Evolutionary conservation across 345 rosid genomes (phyloP).

Genomic region (Xanthoceras sorbifolium): DNA sequence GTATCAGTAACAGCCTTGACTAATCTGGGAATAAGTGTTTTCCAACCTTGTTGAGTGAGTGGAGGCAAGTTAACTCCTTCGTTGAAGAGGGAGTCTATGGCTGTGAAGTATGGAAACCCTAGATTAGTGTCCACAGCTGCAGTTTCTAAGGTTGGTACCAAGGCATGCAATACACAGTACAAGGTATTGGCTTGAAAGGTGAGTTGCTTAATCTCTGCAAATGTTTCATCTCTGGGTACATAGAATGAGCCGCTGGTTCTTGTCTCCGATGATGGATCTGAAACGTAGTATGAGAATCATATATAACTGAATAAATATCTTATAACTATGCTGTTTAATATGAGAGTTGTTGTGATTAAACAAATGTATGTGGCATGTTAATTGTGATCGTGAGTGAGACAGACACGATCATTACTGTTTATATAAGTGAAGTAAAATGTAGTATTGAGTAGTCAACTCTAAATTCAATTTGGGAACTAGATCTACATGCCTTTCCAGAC

Average conservation of each 20-base stretch:
- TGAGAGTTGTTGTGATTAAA: too few relatives aligned
- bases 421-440: too few relatives aligned
- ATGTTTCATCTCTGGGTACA: constrained; percentile 80
- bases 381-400: too few relatives aligned
- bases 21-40: constrained; percentile 53
- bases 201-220: constrained; percentile 50
- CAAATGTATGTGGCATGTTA: too few relatives aligned
- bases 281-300: not conserved
- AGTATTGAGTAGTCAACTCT: too few relatives aligned
- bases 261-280: constrained; percentile 58
- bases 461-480: too few relatives aligned
- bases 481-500: too few relatives aligned
- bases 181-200: constrained; percentile 61
- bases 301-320: too few relatives aligned
- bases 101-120: constrained; percentile 60
- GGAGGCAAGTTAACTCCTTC: constrained; percentile 50
- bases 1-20: constrained; percentile 42
- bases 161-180: constrained; percentile 53
- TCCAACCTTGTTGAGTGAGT: constrained; percentile 36
- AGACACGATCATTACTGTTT: too few relatives aligned
- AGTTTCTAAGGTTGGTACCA: constrained; percentile 53
- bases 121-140: constrained; percentile 35
- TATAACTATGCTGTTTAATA: too few relatives aligned
- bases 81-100: constrained; percentile 65
- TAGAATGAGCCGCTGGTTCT: constrained; percentile 36